Percentiles rank a stretch among this genome's conserved stretches.
Conservation (phyloP, 1,284 basidiomycete species). For the Tilletia walkeri region DNA sequence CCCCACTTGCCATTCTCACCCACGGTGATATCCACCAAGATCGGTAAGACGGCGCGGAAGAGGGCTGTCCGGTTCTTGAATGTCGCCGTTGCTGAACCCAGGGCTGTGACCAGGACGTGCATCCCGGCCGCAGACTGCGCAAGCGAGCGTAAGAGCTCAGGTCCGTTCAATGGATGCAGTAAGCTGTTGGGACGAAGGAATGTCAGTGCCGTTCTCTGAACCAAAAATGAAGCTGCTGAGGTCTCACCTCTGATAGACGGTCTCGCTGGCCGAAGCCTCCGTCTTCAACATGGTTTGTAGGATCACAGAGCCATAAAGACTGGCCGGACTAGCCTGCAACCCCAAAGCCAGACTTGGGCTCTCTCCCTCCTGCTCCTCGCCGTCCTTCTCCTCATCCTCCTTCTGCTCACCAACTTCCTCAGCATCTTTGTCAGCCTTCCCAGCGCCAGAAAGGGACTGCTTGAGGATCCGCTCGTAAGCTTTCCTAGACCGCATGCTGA, state of each 20-base stretch:
- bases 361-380: not conserved
- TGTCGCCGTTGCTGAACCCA: constrained; percentile 22
- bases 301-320: constrained; percentile 33
- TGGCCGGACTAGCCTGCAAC: not conserved
- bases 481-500: constrained; percentile 23
- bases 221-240: not conserved
- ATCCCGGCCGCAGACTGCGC: constrained; percentile 26
- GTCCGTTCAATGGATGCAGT: not conserved
- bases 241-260: constrained; percentile 24
- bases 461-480: constrained; percentile 16
- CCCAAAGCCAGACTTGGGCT: not conserved
- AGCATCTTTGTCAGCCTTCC: no score
- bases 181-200: not conserved
- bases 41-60: constrained; percentile 22
- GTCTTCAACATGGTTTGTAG: constrained; percentile 42
- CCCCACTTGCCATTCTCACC: constrained; percentile 44
- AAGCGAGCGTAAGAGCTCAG: constrained; percentile 20
- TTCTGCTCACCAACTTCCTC: constrained; percentile 16
- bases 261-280: constrained; percentile 26
- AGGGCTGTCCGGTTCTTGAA: constrained; percentile 32
- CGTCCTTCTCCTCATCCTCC: constrained; percentile 21
- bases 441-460: no score
- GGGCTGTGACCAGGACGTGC: constrained; percentile 33
- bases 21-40: constrained; percentile 26
- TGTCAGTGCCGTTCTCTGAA: not conserved